phyloP scores from a whole-genome alignment of 2,329 filamentous ascomycete species.

The Fusarium acutatum region DNA sequence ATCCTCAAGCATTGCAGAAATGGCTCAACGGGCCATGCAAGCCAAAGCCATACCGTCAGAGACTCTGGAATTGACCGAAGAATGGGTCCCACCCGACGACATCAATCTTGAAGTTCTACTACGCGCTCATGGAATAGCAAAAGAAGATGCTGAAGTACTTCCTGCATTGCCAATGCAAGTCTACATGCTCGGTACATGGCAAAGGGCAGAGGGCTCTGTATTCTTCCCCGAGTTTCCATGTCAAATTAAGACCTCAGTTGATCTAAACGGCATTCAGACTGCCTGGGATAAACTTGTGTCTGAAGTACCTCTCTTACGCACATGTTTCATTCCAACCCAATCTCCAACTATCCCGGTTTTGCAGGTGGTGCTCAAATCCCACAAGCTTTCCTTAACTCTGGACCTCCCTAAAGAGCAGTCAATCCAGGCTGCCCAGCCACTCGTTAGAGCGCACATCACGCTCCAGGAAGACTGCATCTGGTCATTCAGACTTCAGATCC shows the following conservation, averaged over 20 bases:
- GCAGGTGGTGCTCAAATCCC: slow-evolving; percentile 64
- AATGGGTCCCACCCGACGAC: slow-evolving; percentile 45
- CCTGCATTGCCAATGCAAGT: slow-evolving; percentile 80
- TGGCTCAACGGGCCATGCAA: slow-evolving; percentile 55
- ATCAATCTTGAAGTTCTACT: slow-evolving; percentile 54
- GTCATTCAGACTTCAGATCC: slow-evolving; percentile 67
- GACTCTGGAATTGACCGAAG: slow-evolving; percentile 14
- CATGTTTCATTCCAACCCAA: slow-evolving; percentile 66
- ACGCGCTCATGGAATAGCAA: slow-evolving; percentile 49
- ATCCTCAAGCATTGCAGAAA: slow-evolving; percentile 70
- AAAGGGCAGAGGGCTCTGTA: slow-evolving; percentile 68
- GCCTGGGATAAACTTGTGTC: slow-evolving; percentile 70
- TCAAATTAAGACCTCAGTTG: slow-evolving; percentile 52
- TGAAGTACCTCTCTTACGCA: slow-evolving; percentile 72
- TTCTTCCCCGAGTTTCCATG: slow-evolving; percentile 82
- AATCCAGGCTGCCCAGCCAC: not conserved
- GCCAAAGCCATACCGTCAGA: not conserved
- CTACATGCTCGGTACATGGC: slow-evolving; percentile 83
- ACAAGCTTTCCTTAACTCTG: slow-evolving; percentile 5
- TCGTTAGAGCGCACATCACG: slow-evolving; percentile 16
- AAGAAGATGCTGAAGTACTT: slow-evolving; percentile 64
- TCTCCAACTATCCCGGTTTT: slow-evolving; percentile 61
- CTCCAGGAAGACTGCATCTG: slow-evolving; percentile 32
- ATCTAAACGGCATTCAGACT: slow-evolving; percentile 52
- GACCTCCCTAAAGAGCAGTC: not conserved